These are phyloP conservation scores for Tuctoria greenei DNA, from an alignment of 176 grass and related monocot species.

Conservation along the genomic window DNA sequence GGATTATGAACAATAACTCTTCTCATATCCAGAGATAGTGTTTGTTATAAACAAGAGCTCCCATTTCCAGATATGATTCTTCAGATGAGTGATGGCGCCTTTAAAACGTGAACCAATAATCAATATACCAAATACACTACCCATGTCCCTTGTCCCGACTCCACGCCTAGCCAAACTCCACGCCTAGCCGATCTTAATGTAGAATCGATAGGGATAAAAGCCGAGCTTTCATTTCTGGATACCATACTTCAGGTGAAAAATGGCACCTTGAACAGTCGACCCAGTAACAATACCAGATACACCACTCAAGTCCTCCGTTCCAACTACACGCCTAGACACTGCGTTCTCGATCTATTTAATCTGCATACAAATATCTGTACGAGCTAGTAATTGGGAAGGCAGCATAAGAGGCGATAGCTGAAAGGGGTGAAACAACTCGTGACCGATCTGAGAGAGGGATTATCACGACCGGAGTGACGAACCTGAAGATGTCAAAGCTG, in stretches of 20 bases:
- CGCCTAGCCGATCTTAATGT: too few relatives aligned
- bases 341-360: too few relatives aligned
- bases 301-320: too few relatives aligned
- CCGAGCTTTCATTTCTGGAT: too few relatives aligned
- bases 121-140: background rate
- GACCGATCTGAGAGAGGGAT: background rate
- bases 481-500: conserved; percentile 91
- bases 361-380: too few relatives aligned
- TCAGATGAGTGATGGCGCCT: background rate
- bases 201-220: too few relatives aligned
- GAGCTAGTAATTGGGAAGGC: too few relatives aligned
- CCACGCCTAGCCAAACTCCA: background rate
- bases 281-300: too few relatives aligned
- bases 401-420: background rate
- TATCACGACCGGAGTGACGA: background rate
- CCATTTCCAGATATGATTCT: background rate
- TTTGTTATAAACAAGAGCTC: background rate
- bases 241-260: too few relatives aligned
- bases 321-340: too few relatives aligned
- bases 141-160: background rate
- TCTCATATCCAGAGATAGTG: background rate
- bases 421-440: background rate
- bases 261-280: too few relatives aligned
- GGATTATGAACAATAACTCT: background rate
- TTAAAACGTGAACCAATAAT: background rate